phyloP scores from a whole-genome alignment of 208 protist genomes.

The Leishmania turanica region DNA sequence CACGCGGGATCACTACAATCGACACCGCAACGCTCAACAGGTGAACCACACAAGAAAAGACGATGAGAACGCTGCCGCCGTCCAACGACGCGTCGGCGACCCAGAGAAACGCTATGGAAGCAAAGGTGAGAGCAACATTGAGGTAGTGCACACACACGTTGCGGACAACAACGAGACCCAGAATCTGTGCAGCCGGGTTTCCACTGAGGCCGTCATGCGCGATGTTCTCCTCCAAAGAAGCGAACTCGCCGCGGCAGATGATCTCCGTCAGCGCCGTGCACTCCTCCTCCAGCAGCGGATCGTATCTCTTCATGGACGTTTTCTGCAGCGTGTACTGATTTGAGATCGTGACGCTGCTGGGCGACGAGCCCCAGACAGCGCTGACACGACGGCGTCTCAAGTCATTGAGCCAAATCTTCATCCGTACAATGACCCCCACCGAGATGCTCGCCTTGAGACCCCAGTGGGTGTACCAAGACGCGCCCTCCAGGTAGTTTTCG shows the following conservation, averaged over 20 bases:
- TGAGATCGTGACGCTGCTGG: slow-evolving; percentile 11
- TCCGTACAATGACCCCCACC: slow-evolving; percentile 39
- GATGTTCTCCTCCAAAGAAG: slow-evolving; percentile 61
- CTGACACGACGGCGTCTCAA: slow-evolving; percentile 29
- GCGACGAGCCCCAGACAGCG: slow-evolving; percentile 12
- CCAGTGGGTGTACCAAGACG: slow-evolving; percentile 70
- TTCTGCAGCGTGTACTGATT: slow-evolving; percentile 34
- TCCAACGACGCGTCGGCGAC: slow-evolving; percentile 38
- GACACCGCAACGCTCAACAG: slow-evolving; percentile 45
- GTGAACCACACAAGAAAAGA: slow-evolving; percentile 51
- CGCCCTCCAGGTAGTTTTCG: slow-evolving; percentile 75
- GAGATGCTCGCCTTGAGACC: slow-evolving; percentile 42
- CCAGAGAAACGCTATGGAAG: slow-evolving; percentile 75
- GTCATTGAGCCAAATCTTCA: slow-evolving; percentile 58
- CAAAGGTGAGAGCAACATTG: slow-evolving; percentile 42
- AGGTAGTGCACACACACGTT: slow-evolving; percentile 44
- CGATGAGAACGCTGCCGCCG: slow-evolving; percentile 18
- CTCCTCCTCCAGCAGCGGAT: slow-evolving; percentile 7
- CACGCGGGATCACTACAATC: slow-evolving; percentile 50
- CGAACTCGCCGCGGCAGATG: slow-evolving; percentile 62
- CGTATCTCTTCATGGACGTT: slow-evolving; percentile 32
- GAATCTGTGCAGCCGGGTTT: not conserved
- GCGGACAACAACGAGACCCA: slow-evolving; percentile 15
- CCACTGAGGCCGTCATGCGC: slow-evolving; percentile 28
- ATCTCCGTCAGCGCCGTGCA: slow-evolving; percentile 43